Base-by-base conservation (phyloP, 306 rosid species). In the Biancaea sappan region DNA sequence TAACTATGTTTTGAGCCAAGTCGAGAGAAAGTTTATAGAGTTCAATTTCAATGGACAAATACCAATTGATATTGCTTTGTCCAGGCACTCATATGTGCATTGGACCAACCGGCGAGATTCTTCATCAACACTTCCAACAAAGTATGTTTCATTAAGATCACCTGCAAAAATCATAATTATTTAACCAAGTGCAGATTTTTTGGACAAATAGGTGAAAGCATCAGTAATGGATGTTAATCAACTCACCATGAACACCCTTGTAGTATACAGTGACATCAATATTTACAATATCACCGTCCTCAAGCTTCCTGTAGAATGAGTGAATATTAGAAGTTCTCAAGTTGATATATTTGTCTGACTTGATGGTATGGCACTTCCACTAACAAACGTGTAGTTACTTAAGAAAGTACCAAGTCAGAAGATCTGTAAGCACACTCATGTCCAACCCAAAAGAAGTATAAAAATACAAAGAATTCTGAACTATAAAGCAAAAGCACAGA, bases 141-240 rank as follows among this genome's bases (percentile, higher is more conserved):
- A 94, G 89, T 85, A 92, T 40, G 99, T 94, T 54, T 92, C 99
- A 71, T 94, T 94, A 53, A 94, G 95, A 90, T 94, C 99, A 82
- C 86, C 99, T 94, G 86, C 62, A 80, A 41, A 58, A 65, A 82
- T 66, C 65, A 75, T 41, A 44, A 66, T 11, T 47, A 25, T 8
- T 29, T 29, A 19, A 63, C 38, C 70, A 68, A 67, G 28, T 8
- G 41, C 24, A 13, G 37, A 64, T 19, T 29, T 54, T 43, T 66
- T 50, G 32, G 14, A 53, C 54, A 25, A 29, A 65, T 43, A 21
- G 38, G 52, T 41, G 25, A 22, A 65, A 19, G 41, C 14, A 34
- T 40, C 34, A 38, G 31, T 34, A 16, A 75, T 48, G 63, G 28
- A 73, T 15, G 53, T 18, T 61, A 66, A 16, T 31, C 26, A 56